phyloP scores from a whole-genome alignment of 768 basidiomycete genomes.

The Fomitopsis pulvina region DNA sequence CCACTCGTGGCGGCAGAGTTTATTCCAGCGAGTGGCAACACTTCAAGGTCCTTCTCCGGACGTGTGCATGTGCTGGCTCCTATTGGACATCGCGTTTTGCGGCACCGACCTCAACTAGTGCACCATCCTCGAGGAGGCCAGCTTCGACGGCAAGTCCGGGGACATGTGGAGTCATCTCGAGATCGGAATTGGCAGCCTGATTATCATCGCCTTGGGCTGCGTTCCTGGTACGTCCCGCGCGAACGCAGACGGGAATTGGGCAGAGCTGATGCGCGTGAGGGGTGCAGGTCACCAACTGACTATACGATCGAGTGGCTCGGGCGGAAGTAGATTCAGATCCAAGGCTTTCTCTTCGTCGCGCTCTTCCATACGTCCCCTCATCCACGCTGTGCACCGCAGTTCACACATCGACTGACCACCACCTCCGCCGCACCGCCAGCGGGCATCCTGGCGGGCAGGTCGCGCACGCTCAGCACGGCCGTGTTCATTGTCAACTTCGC shows the following conservation, averaged over 20 bases:
- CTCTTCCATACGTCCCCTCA: constrained; percentile 45
- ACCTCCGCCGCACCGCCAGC: constrained; percentile 33
- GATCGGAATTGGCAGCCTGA: constrained; percentile 59
- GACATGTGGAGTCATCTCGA: constrained; percentile 65
- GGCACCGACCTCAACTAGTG: constrained; percentile 74
- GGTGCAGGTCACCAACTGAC: constrained; percentile 57
- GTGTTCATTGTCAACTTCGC: constrained; percentile 71
- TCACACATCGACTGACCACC: neutral
- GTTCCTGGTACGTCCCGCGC: constrained; percentile 49
- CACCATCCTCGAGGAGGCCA: constrained; percentile 69
- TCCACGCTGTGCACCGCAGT: constrained; percentile 25
- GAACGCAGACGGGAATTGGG: neutral
- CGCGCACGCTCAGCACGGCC: constrained; percentile 45
- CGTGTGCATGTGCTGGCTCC: constrained; percentile 61
- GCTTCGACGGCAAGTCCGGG: constrained; percentile 51
- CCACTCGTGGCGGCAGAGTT: constrained; percentile 37
- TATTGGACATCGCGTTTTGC: constrained; percentile 76
- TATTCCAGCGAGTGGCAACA: constrained; percentile 77
- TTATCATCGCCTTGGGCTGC: constrained; percentile 70
- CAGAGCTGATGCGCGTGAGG: neutral
- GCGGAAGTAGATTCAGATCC: constrained; percentile 68
- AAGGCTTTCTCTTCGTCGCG: constrained; percentile 66
- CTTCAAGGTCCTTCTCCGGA: constrained; percentile 59
- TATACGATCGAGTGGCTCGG: constrained; percentile 69
- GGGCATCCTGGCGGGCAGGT: constrained; percentile 62